These are phyloP conservation scores for Leishmania turanica DNA, from an alignment of 208 protist genomes.

Conservation along the genomic window DNA sequence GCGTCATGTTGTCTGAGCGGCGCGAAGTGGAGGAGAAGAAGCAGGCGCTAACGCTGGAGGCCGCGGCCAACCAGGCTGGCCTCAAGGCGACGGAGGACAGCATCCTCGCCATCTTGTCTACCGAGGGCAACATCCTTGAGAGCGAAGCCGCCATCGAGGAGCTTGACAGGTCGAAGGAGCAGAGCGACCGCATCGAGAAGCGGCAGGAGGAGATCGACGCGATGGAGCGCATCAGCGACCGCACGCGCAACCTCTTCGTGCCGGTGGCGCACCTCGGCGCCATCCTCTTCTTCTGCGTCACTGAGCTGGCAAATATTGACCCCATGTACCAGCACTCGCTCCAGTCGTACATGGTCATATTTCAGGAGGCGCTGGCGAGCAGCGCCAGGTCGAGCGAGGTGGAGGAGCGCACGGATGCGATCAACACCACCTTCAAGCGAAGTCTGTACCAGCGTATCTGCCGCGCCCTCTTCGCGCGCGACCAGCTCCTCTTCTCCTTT, in stretches of 20 bases:
- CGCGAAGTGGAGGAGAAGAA: constrained; percentile 97
- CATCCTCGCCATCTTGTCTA: constrained; percentile 92
- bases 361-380: constrained; percentile 89
- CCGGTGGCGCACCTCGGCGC: constrained; percentile 95
- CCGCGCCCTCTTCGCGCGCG: constrained; percentile 93
- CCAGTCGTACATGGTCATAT: constrained; percentile 96
- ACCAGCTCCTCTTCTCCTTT: constrained; percentile 96
- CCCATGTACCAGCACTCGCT: constrained; percentile 98
- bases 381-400: constrained; percentile 81
- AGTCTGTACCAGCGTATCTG: constrained; percentile 90
- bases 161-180: constrained; percentile 95
- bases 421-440: constrained; percentile 86
- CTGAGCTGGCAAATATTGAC: constrained; percentile 96
- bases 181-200: constrained; percentile 95
- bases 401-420: constrained; percentile 77
- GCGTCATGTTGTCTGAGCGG: constrained; percentile 94
- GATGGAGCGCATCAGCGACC: constrained; percentile 97
- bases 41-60: constrained; percentile 92
- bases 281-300: constrained; percentile 98
- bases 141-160: constrained; percentile 95
- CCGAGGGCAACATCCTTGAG: constrained; percentile 94
- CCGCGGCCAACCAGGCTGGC: constrained; percentile 87
- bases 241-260: constrained; percentile 94
- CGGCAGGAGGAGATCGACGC: constrained; percentile 95
- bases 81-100: constrained; percentile 91